Evolutionary conservation across 768 basidiomycete genomes (phyloP), one percentile per base, ranked within the genome.

Genomic region (Nidula microcarpa): DNA sequence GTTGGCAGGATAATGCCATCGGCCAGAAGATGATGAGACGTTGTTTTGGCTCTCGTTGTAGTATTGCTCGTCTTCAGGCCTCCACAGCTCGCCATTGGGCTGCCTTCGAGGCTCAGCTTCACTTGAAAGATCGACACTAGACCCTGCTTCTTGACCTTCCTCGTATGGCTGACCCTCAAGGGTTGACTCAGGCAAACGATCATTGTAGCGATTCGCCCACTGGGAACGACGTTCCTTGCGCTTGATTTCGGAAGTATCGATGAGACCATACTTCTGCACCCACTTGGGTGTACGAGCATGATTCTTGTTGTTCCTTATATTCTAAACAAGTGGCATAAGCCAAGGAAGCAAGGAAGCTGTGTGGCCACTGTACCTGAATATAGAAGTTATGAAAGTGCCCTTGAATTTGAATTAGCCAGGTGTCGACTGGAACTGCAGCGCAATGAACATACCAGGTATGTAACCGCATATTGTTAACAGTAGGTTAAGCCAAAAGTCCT

Each of bases 241-340:
- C 60, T 82, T 78, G 64, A 90, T 86, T 59, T 87, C 85, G 35
- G 85, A 75, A 18, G 82, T 86, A 66, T 94, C 85, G 57, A 98
- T 84, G 44, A 98, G 88, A 37, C 95, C 95, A 67, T 92, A 92
- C 57, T 87, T 82, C 69, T 90, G 77, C 0, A 87, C 88, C 95
- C 95, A 98, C 70, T 97, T 95, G 16, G 95, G 95, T n/a, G 95
- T 97, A 43, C 95, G 85, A 11, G 80, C 77, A 65, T 90, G 82
- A 61, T 84, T 95, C 77, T 95, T 92, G 77, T 98, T 98, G 74
- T 97, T 98, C 53, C 95, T 79, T 58, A 98, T 85, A 70, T 97
- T 97, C 86, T 98, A 65, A 52, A 7, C 8, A 34, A 35, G 46
- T 47, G 56, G 32, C 48, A 17, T 17, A 35, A 36, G 9, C 49